phyloP scores from a whole-genome alignment of 2,329 filamentous ascomycete genomes.

The Epichloe amarillans region DNA sequence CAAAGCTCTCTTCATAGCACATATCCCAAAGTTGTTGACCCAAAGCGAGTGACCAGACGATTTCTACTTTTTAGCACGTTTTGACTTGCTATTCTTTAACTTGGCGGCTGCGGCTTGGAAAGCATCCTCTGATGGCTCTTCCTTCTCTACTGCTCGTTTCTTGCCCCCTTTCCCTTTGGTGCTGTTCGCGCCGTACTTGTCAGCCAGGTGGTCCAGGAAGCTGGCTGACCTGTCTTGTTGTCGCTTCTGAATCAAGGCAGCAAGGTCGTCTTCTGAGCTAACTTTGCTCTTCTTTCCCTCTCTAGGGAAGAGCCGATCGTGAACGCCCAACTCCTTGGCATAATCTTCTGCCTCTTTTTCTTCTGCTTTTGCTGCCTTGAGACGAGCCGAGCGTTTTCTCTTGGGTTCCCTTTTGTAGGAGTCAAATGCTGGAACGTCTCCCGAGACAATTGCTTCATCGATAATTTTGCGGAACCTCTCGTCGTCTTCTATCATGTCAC shows the following conservation, averaged over 20 bases:
- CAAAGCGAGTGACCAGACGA: not conserved
- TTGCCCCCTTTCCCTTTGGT: conserved; percentile 37
- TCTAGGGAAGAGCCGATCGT: conserved; percentile 53
- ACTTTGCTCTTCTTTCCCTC: conserved; percentile 30
- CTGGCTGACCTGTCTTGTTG: conserved; percentile 47
- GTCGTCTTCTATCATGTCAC: conserved; percentile 72
- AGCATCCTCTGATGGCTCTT: conserved; percentile 43
- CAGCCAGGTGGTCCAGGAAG: conserved; percentile 63
- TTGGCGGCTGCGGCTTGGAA: conserved; percentile 44
- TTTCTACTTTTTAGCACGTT: conserved; percentile 1
- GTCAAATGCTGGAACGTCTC: conserved; percentile 52
- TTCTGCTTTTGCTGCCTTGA: conserved; percentile 52
- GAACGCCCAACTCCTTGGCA: conserved; percentile 60
- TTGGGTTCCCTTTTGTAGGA: conserved; percentile 64
- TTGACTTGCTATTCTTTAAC: conserved; percentile 20
- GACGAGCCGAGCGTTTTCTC: conserved; percentile 43
- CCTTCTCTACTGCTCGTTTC: conserved; percentile 44
- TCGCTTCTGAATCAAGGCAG: conserved; percentile 61
- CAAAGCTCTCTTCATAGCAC: not conserved
- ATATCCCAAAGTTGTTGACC: not conserved
- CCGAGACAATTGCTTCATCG: conserved; percentile 59
- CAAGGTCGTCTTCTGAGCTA: conserved; percentile 41
- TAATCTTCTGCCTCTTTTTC: conserved; percentile 66
- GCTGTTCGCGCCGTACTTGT: conserved; percentile 50
- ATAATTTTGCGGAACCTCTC: conserved; percentile 72